These are phyloP conservation scores for Alternaria ethzedia DNA, from an alignment of 2,329 filamentous ascomycete genomes.

Conservation along the genomic window DNA sequence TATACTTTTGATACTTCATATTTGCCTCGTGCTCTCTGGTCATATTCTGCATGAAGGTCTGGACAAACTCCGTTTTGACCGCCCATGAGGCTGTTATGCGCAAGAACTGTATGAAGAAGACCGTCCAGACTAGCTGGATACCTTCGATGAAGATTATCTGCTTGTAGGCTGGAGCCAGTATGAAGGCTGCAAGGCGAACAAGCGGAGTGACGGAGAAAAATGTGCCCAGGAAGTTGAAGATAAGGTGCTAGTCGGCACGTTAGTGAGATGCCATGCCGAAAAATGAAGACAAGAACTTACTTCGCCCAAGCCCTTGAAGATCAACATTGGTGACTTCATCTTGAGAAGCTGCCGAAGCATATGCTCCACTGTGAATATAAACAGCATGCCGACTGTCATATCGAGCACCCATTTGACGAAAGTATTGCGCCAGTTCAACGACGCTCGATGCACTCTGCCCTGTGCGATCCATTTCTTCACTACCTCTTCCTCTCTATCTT, in stretches of 20 bases:
- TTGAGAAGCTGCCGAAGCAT: constrained; percentile 4
- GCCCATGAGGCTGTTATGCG: constrained; percentile 14
- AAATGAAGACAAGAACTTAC: constrained; percentile 6
- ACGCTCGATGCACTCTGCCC: constrained; percentile 17
- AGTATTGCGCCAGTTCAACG: constrained; percentile 23
- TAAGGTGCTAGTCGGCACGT: constrained; percentile 3
- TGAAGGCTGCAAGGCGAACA: constrained; percentile 13
- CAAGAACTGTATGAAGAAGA: constrained; percentile 9
- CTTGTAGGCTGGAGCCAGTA: constrained; percentile 15
- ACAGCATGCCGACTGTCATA: constrained; percentile 15
- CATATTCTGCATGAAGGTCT: constrained; percentile 10
- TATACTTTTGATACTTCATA: not conserved
- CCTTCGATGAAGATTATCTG: constrained; percentile 20
- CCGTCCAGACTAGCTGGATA: not conserved
- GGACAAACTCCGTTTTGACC: constrained; percentile 13
- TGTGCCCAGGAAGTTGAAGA: not conserved
- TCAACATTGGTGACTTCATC: constrained; percentile 1
- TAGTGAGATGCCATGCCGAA: not conserved
- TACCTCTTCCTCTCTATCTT: constrained; percentile 22
- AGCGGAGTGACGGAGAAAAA: constrained; percentile 7
- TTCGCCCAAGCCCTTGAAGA: not conserved
- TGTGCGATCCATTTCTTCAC: constrained; percentile 27
- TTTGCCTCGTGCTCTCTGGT: not conserved
- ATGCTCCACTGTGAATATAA: not conserved
- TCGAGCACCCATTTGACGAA: constrained; percentile 23